Conservation (phyloP, 2,329 filamentous ascomycete genomes). For the Phyllosticta paracitricarpa region DNA sequence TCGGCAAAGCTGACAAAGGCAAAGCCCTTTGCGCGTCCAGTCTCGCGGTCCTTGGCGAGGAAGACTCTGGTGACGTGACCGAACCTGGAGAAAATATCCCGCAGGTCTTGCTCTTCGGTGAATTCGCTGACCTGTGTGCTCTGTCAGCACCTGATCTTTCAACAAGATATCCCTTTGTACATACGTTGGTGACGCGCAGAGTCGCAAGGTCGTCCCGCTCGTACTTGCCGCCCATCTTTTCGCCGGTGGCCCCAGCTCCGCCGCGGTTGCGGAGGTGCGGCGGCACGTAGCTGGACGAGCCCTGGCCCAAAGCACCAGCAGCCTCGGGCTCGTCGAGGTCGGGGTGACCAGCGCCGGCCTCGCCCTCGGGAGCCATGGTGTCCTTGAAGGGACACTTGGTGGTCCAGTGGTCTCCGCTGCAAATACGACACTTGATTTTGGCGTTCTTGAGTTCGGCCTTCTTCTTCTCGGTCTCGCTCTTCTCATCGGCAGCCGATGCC, state of each 20-base stretch:
- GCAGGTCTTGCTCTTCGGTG: constrained; percentile 89
- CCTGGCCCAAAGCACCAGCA: constrained; percentile 48
- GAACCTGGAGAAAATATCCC: constrained; percentile 96
- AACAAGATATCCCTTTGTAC: constrained; percentile 15
- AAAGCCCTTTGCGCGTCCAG: constrained; percentile 92
- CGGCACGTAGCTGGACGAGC: constrained; percentile 83
- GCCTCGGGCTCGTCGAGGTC: constrained; percentile 40
- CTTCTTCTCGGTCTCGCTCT: constrained; percentile 62
- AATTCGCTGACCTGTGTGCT: constrained; percentile 73
- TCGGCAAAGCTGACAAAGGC: constrained; percentile 98
- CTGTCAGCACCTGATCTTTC: neutral
- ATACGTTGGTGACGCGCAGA: constrained; percentile 84
- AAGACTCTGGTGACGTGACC: constrained; percentile 96
- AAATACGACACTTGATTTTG: constrained; percentile 99
- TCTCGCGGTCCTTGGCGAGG: constrained; percentile 95
- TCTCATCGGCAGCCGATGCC: constrained; percentile 62
- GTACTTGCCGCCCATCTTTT: constrained; percentile 87
- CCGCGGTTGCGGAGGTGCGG: constrained; percentile 83
- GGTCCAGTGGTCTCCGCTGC: constrained; percentile 97
- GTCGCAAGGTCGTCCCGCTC: constrained; percentile 96
- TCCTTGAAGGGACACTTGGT: constrained; percentile 99
- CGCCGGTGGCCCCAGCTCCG: constrained; percentile 49
- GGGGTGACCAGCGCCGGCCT: constrained; percentile 32
- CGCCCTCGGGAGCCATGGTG: constrained; percentile 80
- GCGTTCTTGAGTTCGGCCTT: constrained; percentile 79